phyloP scores from a whole-genome alignment of 2,329 filamentous ascomycete genomes.

The Podosphaera fusca region DNA sequence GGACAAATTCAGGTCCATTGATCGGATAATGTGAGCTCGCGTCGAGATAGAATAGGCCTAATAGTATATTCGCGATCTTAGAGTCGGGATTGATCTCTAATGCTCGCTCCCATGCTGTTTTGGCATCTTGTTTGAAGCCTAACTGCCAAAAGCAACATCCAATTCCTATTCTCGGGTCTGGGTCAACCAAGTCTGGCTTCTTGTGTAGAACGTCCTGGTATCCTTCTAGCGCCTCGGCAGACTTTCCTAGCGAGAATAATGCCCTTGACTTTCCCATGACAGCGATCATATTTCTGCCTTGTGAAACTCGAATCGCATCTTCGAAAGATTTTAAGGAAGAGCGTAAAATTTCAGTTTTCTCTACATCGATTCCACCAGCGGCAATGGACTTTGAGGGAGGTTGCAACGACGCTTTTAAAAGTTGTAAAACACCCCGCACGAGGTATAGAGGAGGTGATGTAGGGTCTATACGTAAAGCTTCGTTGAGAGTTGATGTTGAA shows the following conservation, averaged over 20 bases:
- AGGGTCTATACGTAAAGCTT: slow-evolving; percentile 83
- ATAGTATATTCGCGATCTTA: slow-evolving; percentile 72
- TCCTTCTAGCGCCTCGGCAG: slow-evolving; percentile 53
- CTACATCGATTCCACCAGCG: slow-evolving; percentile 41
- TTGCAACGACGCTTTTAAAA: slow-evolving; percentile 70
- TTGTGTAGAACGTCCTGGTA: slow-evolving; percentile 77
- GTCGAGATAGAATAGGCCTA: slow-evolving; percentile 78
- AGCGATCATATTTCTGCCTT: slow-evolving; percentile 76
- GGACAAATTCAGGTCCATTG: slow-evolving; percentile 64
- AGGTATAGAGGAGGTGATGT: slow-evolving; percentile 79
- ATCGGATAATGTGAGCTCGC: slow-evolving; percentile 62
- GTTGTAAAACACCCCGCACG: slow-evolving; percentile 68
- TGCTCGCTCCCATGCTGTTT: slow-evolving; percentile 68
- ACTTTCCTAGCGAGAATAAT: slow-evolving; percentile 68
- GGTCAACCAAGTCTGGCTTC: slow-evolving; percentile 72
- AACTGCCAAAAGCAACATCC: slow-evolving; percentile 95
- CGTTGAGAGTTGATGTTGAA: slow-evolving; percentile 80
- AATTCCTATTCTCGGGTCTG: slow-evolving; percentile 86
- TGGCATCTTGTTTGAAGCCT: slow-evolving; percentile 82
- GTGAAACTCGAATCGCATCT: slow-evolving; percentile 67
- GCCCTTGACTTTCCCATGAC: slow-evolving; percentile 74
- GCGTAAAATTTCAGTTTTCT: slow-evolving; percentile 56
- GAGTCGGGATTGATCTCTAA: slow-evolving; percentile 63
- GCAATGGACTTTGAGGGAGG: slow-evolving; percentile 44
- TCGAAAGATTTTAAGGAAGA: slow-evolving; percentile 85